Evolutionary conservation across 495 filamentous ascomycete genomes (phyloP).

Genomic region (Wilcoxina mikolae): DNA sequence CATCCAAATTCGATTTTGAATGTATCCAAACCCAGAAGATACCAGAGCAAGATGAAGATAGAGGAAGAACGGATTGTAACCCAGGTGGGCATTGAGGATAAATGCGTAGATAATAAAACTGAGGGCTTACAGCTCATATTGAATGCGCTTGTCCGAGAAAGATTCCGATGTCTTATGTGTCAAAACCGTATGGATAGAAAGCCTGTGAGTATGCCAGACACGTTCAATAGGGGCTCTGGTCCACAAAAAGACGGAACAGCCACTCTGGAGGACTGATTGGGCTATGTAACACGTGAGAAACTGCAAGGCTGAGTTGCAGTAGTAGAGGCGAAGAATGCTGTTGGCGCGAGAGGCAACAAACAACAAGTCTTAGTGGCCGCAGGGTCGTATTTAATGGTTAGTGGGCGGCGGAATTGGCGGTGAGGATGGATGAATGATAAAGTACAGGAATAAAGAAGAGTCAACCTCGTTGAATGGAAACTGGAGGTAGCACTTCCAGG

Average conservation of each 20-base stretch:
- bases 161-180: background rate
- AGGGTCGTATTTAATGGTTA: no score
- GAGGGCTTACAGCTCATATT: background rate
- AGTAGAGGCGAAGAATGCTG: no score
- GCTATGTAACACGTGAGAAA: no score
- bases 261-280: no score
- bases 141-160: background rate
- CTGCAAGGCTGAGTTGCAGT: no score
- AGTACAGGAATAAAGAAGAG: no score
- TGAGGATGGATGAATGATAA: no score
- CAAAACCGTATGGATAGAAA: background rate
- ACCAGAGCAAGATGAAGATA: background rate
- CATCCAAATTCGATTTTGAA: background rate
- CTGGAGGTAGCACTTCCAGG: no score
- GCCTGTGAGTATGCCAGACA: background rate
- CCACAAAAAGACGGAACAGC: background rate
- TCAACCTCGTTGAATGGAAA: no score
- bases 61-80: background rate
- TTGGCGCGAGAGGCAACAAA: no score
- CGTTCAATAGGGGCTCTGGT: background rate
- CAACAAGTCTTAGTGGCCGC: no score
- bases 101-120: background rate
- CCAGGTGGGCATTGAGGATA: background rate
- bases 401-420: no score
- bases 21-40: background rate